phyloP scores from a whole-genome alignment of 1,139 yeast genomes.

The Pichia sp. region DNA sequence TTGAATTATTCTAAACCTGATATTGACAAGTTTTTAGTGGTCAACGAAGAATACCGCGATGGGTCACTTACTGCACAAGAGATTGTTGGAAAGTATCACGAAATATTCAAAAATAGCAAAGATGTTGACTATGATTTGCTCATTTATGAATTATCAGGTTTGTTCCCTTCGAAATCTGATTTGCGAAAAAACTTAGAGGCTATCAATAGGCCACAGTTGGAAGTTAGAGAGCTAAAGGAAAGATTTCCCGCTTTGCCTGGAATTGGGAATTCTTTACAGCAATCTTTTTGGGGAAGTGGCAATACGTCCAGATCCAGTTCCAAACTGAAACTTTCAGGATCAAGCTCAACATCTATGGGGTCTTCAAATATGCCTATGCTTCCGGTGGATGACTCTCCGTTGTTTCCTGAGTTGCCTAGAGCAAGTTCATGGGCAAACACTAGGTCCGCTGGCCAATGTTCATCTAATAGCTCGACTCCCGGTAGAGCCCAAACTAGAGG shows the following conservation, averaged over 20 bases:
- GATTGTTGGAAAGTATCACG: constrained; percentile 46
- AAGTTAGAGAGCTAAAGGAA: constrained; percentile 29
- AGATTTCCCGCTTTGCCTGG: constrained; percentile 56
- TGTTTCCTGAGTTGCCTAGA: constrained; percentile 8
- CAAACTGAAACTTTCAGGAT: background rate
- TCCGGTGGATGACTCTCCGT: constrained; percentile 14
- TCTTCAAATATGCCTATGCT: constrained; percentile 19
- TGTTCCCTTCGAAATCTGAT: constrained; percentile 41
- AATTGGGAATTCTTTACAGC: constrained; percentile 14
- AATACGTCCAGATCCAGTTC: constrained; percentile 6
- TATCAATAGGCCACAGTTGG: constrained; percentile 20
- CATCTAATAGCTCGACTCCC: constrained; percentile 1
- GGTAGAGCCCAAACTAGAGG: constrained; percentile 17
- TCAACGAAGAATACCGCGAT: constrained; percentile 46
- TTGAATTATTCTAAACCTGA: constrained; percentile 49
- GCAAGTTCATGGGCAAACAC: constrained; percentile 5
- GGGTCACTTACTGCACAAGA: constrained; percentile 47
- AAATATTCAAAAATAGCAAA: constrained; percentile 44
- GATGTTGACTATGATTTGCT: constrained; percentile 50
- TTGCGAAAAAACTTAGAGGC: constrained; percentile 33
- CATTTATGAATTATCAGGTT: constrained; percentile 52
- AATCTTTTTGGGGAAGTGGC: constrained; percentile 26
- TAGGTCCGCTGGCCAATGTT: background rate
- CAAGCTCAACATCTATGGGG: background rate
- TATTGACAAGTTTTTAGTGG: constrained; percentile 44